Evolutionary conservation across 208 protist species (phyloP).

Genomic region (Trypanosoma cruzi): DNA sequence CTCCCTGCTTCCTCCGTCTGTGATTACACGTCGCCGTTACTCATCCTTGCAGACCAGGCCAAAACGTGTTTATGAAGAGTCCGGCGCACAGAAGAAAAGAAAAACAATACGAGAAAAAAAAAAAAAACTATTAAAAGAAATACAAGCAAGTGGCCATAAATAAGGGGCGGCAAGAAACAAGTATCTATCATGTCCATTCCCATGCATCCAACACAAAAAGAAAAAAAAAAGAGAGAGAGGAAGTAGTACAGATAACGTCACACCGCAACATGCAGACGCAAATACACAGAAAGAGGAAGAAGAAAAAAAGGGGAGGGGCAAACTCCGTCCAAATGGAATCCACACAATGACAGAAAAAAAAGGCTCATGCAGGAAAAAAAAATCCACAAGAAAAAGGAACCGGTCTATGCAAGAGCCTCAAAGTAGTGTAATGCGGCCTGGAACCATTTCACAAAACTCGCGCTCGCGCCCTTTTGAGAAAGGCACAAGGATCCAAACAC

Average conservation of each 20-base stretch:
- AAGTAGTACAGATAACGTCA: not conserved
- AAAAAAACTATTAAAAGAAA: conserved; percentile 9
- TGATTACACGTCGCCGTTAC: too few relatives aligned
- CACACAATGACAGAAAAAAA: not conserved
- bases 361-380: not conserved
- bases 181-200: too few relatives aligned
- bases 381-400: not conserved
- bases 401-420: conserved; percentile 28
- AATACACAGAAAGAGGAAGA: not conserved
- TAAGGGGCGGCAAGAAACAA: too few relatives aligned
- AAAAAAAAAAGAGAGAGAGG: conserved; percentile 8
- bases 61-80: too few relatives aligned
- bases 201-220: conserved; percentile 3
- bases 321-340: not conserved
- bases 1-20: too few relatives aligned
- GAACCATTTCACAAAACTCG: conserved; percentile 42
- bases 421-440: conserved; percentile 55
- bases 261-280: conserved; percentile 17
- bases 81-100: too few relatives aligned
- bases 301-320: not conserved
- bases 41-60: too few relatives aligned
- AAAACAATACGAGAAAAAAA: too few relatives aligned
- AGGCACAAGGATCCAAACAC: conserved; percentile 52
- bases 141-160: not conserved
- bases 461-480: conserved; percentile 11